Evolutionary conservation across 2,329 filamentous ascomycete species (phyloP).

Genomic region (Ustulina deusta): DNA sequence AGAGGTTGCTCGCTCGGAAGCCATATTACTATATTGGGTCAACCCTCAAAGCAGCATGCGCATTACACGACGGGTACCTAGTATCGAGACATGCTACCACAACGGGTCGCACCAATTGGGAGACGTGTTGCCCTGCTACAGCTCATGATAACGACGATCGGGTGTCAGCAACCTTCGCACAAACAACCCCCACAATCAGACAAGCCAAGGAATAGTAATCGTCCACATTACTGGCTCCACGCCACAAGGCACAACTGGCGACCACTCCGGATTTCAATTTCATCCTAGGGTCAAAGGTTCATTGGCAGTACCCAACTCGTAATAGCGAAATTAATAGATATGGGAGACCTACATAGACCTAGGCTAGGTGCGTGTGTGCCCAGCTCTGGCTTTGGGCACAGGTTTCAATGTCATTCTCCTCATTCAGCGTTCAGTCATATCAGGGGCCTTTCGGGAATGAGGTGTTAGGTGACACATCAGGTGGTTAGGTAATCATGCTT

Average conservation of each 20-base stretch:
- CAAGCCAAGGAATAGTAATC: slow-evolving; percentile 38
- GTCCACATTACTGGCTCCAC: slow-evolving; percentile 27
- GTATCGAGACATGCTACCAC: neutral
- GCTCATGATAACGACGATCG: slow-evolving; percentile 27
- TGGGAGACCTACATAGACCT: neutral
- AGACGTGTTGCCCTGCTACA: slow-evolving; percentile 10
- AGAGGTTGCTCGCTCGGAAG: slow-evolving; percentile 1
- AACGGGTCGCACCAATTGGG: slow-evolving; percentile 3
- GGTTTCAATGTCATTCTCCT: neutral
- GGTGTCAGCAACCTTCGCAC: slow-evolving; percentile 32
- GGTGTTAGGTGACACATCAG: slow-evolving; percentile 18
- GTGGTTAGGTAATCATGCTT: slow-evolving; percentile 24
- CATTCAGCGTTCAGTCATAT: slow-evolving; percentile 4
- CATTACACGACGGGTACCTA: neutral
- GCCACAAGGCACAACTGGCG: slow-evolving; percentile 7
- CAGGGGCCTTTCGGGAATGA: neutral
- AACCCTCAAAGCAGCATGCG: neutral
- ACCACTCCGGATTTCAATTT: slow-evolving; percentile 27
- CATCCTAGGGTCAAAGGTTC: neutral
- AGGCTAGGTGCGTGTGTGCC: slow-evolving; percentile 6
- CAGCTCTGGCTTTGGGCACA: slow-evolving; percentile 12
- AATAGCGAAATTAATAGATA: neutral
- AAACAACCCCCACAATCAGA: slow-evolving; percentile 26
- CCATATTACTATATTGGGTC: slow-evolving; percentile 19
- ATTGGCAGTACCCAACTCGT: slow-evolving; percentile 4